Conservation (phyloP, 345 rosid species). For the Hibiscus trionum region DNA sequence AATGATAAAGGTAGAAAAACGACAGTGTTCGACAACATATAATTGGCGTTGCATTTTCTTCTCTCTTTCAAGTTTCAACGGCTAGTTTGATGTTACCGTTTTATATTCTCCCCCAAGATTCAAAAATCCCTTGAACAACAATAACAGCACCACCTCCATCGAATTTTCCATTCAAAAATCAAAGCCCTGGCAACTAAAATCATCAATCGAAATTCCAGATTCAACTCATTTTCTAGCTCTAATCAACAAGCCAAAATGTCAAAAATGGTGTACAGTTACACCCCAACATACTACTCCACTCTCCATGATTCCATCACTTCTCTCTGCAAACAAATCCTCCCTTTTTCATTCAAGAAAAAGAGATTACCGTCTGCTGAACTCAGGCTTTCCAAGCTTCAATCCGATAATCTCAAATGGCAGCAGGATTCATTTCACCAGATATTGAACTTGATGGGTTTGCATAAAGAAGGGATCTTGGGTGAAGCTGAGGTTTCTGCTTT, state of each 20-base stretch:
- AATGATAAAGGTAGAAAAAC: background rate
- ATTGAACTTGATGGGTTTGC: slow-evolving; percentile 58
- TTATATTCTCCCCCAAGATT: slow-evolving; percentile 13
- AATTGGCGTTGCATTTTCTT: background rate
- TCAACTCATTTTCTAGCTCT: slow-evolving; percentile 6
- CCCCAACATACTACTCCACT: slow-evolving; percentile 66
- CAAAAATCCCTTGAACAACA: slow-evolving; percentile 7
- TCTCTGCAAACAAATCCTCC: slow-evolving; percentile 66
- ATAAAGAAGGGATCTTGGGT: slow-evolving; percentile 55
- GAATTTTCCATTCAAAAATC: background rate
- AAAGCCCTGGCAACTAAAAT: slow-evolving; percentile 23
- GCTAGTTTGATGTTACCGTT: slow-evolving; percentile 52
- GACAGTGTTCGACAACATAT: slow-evolving; percentile 17
- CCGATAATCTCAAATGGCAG: slow-evolving; percentile 81
- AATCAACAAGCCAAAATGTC: slow-evolving; percentile 1
- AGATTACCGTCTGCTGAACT: slow-evolving; percentile 45
- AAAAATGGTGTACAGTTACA: slow-evolving; percentile 54
- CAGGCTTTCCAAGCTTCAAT: slow-evolving; percentile 48
- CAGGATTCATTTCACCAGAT: slow-evolving; percentile 75
- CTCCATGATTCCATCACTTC: slow-evolving; percentile 75
- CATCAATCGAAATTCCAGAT: slow-evolving; percentile 4
- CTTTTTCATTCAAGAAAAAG: slow-evolving; percentile 57
- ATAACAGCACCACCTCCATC: background rate
- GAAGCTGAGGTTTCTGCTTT: slow-evolving; percentile 50
- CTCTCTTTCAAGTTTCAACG: slow-evolving; percentile 22